A percentile compares a stretch with the other conserved stretches of the same genome.
Evolutionary conservation across 805 yeast species (phyloP).

Genomic region (Metschnikowia cerradonensis): DNA sequence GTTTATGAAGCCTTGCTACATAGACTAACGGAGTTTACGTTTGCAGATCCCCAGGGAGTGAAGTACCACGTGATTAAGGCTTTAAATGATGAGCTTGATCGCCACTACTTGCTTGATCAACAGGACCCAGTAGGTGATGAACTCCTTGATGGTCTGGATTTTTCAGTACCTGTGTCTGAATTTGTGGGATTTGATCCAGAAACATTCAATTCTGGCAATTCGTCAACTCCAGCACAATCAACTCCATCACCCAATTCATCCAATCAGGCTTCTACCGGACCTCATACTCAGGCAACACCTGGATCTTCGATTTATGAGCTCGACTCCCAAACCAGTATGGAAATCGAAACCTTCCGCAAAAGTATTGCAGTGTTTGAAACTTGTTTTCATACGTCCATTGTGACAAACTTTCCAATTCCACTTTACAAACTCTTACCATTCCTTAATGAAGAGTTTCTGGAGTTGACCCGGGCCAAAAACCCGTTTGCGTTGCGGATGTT

Average conservation of each 20-base stretch:
- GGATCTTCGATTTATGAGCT: constrained; percentile 4
- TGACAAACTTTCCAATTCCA: constrained; percentile 28
- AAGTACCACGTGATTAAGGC: background rate
- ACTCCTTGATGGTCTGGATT: constrained; percentile 4
- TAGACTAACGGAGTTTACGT: constrained; percentile 6
- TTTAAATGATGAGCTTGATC: background rate
- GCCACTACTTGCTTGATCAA: background rate
- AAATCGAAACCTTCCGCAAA: constrained; percentile 6
- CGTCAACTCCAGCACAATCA: background rate
- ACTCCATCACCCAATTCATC: background rate
- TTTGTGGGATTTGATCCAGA: background rate
- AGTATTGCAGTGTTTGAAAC: constrained; percentile 14
- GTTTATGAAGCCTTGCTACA: constrained; percentile 5
- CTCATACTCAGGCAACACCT: background rate
- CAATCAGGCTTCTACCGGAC: background rate
- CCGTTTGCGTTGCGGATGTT: constrained; percentile 26
- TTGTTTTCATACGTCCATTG: constrained; percentile 13
- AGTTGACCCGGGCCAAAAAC: constrained; percentile 19
- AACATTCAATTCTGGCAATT: background rate
- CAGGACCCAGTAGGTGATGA: constrained; percentile 1
- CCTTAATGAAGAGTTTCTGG: constrained; percentile 15
- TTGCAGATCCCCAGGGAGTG: background rate
- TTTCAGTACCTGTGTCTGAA: constrained; percentile 1
- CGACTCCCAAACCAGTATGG: constrained; percentile 7
- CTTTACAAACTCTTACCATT: constrained; percentile 26